These are phyloP conservation scores for Tetradesmus lagerheimii DNA, from an alignment of 139 green algal species.

Conservation along the genomic window DNA sequence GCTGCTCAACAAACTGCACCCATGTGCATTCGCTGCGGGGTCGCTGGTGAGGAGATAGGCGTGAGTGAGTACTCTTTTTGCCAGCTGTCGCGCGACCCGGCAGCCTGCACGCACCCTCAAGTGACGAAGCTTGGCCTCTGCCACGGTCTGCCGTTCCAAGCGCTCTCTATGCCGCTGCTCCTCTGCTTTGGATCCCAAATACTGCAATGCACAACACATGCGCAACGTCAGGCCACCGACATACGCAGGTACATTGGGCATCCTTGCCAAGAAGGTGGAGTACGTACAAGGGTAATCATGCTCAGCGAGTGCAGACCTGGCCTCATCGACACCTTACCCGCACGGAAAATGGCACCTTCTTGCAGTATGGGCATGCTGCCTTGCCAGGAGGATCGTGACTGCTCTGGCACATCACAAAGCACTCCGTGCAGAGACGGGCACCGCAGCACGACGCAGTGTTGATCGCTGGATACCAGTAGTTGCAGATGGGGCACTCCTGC, in stretches of 20 bases:
- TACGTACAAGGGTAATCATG: background rate
- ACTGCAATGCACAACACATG: background rate
- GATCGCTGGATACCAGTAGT: constrained; percentile 66
- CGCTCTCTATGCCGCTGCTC: constrained; percentile 47
- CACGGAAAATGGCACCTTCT: constrained; percentile 22
- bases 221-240: background rate
- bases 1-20: background rate
- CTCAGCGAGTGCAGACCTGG: constrained; percentile 45
- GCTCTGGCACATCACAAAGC: constrained; percentile 20
- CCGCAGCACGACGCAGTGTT: constrained; percentile 73
- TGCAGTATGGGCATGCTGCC: constrained; percentile 31
- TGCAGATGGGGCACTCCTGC: constrained; percentile 80
- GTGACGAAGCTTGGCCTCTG: constrained; percentile 59
- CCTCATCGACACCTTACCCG: constrained; percentile 61
- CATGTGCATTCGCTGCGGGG: too few relatives aligned
- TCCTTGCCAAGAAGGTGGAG: background rate
- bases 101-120: constrained; percentile 50
- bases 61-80: too few relatives aligned
- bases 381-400: constrained; percentile 9
- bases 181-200: constrained; percentile 19
- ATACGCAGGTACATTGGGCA: background rate
- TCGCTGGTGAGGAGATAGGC: background rate
- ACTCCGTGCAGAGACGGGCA: constrained; percentile 75
- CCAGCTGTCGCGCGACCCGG: too few relatives aligned
- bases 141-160: constrained; percentile 38